phyloP scores from a whole-genome alignment of 2,329 filamentous ascomycete species.

The Aspergillus piperis region DNA sequence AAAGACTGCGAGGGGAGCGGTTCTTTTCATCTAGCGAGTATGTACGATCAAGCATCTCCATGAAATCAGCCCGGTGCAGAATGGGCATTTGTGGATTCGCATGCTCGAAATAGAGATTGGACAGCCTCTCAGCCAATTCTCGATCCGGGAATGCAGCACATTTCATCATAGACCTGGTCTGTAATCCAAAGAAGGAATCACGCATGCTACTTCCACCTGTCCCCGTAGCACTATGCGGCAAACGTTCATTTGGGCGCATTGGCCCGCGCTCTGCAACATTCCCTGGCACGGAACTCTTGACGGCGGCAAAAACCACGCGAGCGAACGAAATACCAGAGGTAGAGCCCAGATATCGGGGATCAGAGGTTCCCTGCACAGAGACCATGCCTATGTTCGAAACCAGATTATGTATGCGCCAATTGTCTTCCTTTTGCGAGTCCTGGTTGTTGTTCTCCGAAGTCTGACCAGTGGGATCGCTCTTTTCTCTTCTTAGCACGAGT shows the following conservation, averaged over 20 bases:
- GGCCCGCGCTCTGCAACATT: constrained; percentile 65
- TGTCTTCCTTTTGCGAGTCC: constrained; percentile 57
- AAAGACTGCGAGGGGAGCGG: constrained; percentile 78
- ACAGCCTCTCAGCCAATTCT: constrained; percentile 70
- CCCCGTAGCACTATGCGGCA: constrained; percentile 51
- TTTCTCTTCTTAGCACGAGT: constrained; percentile 18
- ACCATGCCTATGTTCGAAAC: constrained; percentile 73
- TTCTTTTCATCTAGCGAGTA: constrained; percentile 69
- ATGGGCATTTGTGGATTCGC: constrained; percentile 96
- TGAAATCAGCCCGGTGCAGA: constrained; percentile 84
- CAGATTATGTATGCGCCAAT: constrained; percentile 64
- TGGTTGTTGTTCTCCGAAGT: constrained; percentile 31
- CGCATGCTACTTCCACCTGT: constrained; percentile 77
- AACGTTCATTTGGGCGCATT: constrained; percentile 59
- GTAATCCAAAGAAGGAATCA: constrained; percentile 95
- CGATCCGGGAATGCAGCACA: constrained; percentile 81
- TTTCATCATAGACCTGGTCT: constrained; percentile 84
- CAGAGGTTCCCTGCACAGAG: constrained; percentile 74
- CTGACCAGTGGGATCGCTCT: constrained; percentile 20
- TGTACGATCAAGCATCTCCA: constrained; percentile 79
- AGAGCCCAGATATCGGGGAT: constrained; percentile 78
- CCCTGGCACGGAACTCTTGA: constrained; percentile 70
- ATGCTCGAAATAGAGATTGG: constrained; percentile 89
- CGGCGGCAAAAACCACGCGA: constrained; percentile 87
- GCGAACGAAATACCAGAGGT: constrained; percentile 93